Conservation (phyloP, 1,139 yeast species). For the Blastobotrys apis region DNA sequence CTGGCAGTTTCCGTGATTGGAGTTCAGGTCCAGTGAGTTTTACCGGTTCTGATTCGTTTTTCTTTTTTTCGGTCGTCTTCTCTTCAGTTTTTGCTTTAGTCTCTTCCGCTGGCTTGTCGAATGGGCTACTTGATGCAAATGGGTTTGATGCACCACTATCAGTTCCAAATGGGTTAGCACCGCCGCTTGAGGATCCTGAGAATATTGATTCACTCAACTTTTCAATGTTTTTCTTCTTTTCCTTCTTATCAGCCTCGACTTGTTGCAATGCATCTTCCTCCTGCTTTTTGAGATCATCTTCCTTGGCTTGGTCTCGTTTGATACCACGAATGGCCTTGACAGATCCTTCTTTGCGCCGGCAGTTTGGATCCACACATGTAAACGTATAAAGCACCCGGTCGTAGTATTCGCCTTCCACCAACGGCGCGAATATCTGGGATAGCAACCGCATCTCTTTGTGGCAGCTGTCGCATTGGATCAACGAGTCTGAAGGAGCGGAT, state of each 20-base stretch:
- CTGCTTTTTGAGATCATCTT: conserved; percentile 43
- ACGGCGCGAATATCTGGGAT: conserved; percentile 74
- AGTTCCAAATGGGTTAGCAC: conserved; percentile 22
- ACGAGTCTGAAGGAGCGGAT: conserved; percentile 51
- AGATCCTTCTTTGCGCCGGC: conserved; percentile 66
- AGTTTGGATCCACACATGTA: conserved; percentile 59
- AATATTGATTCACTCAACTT: conserved; percentile 17
- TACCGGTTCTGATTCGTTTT: neutral
- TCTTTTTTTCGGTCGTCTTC: conserved; percentile 8
- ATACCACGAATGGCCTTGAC: conserved; percentile 74
- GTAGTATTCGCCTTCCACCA: conserved; percentile 58
- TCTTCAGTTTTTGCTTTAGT: conserved; percentile 4
- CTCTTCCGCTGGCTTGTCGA: conserved; percentile 2
- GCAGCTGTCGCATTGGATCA: conserved; percentile 64
- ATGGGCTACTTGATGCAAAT: conserved; percentile 23
- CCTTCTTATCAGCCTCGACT: conserved; percentile 19
- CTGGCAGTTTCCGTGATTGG: conserved; percentile 3
- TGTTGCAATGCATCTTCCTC: conserved; percentile 32
- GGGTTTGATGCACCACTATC: conserved; percentile 34
- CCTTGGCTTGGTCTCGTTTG: conserved; percentile 49
- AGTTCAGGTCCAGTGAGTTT: conserved; percentile 2
- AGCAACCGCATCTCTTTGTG: conserved; percentile 57
- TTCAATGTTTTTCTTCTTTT: conserved; percentile 17
- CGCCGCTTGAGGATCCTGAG: neutral
- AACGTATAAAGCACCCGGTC: conserved; percentile 80